Evolutionary conservation across 441 rosid species (phyloP), one percentile per base, ranked within the genome.

Genomic region (Brassica balearica): DNA sequence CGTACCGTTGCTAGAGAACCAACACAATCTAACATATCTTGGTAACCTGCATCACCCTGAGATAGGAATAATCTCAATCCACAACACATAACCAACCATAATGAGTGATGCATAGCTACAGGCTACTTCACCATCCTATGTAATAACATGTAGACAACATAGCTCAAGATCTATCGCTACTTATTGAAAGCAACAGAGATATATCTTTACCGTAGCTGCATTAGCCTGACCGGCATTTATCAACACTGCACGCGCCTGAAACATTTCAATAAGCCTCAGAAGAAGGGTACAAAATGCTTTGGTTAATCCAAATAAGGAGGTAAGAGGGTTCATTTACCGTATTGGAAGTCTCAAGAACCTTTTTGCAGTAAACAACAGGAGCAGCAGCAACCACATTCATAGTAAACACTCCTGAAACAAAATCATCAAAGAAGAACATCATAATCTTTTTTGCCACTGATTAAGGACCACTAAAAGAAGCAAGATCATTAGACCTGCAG

Each of bases 151-250:
- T 64, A 41, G 53, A 62, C 41, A 62, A 64, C 65, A 63, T 59
- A 74, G 10, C 72, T 43, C 19, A 17, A 17, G 19, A 17, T 17
- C n/a, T 0, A 17, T 17, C 19, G 0, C 27, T 25, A 25, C 11
- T 48, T 48, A 32, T 20, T 15, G 38, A 69, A 82, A 70, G 48
- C 19, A 81, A 70, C 17, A 43, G 34, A 77, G 51, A 81, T 32
- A 27, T 69, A 29, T 29, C 90, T 87, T 87, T 6, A 96, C 99
- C 43, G 98, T 96, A 71, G 98, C 99, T 76, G 99, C 99, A 89
- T 96, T 96, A 60, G 99, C 98, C 79, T 96, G 99, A 71, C 99
- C 99, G 38, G 98, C 99, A 82, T 96, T 93, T 83, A 96, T 88
- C 78, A 96, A 80, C 75, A 95, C 95, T 19, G 96, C 97, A 69